A percentile compares a stretch with the other conserved stretches of the same genome.
Conservation (phyloP, 352 stramenopile genomes). For the Phytophthora fragariae region DNA sequence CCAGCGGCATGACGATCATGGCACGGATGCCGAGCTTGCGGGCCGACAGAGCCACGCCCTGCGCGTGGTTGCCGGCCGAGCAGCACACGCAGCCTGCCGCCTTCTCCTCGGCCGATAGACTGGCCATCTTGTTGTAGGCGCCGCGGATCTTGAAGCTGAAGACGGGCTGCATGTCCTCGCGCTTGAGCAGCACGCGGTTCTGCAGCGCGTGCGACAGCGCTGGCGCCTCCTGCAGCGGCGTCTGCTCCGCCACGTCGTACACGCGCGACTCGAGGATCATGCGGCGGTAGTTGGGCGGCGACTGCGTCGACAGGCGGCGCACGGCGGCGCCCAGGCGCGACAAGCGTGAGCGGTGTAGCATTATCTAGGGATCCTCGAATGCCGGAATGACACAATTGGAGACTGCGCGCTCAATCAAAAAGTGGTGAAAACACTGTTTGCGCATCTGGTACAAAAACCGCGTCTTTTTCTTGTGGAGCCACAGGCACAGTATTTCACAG, state of each 20-base stretch:
- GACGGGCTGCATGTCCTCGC: constrained; percentile 98
- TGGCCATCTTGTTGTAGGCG: constrained; percentile 99
- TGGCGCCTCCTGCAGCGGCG: constrained; percentile 76
- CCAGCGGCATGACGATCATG: constrained; percentile 98
- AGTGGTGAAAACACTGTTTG: constrained; percentile 21
- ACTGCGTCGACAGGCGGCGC: constrained; percentile 28
- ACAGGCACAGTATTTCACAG: too few species aligned
- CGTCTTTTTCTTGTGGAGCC: constrained; percentile 32
- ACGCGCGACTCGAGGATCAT: constrained; percentile 89
- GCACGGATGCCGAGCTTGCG: constrained; percentile 91
- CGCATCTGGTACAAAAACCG: constrained; percentile 23
- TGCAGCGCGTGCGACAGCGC: constrained; percentile 74
- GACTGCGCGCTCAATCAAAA: not conserved
- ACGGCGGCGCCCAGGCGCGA: constrained; percentile 13
- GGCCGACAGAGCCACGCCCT: constrained; percentile 97
- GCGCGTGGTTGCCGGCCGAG: constrained; percentile 97
- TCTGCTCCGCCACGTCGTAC: constrained; percentile 89
- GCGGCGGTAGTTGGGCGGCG: constrained; percentile 72
- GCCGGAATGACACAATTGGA: constrained; percentile 11
- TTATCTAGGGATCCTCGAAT: not conserved
- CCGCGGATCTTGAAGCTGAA: constrained; percentile 99
- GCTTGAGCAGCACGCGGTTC: constrained; percentile 93
- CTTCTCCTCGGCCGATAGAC: constrained; percentile 80
- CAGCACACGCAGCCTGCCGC: constrained; percentile 81
- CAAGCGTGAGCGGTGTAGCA: constrained; percentile 30